phyloP scores from a whole-genome alignment of 805 yeast species.

The Metschnikowia kunwiensis region DNA sequence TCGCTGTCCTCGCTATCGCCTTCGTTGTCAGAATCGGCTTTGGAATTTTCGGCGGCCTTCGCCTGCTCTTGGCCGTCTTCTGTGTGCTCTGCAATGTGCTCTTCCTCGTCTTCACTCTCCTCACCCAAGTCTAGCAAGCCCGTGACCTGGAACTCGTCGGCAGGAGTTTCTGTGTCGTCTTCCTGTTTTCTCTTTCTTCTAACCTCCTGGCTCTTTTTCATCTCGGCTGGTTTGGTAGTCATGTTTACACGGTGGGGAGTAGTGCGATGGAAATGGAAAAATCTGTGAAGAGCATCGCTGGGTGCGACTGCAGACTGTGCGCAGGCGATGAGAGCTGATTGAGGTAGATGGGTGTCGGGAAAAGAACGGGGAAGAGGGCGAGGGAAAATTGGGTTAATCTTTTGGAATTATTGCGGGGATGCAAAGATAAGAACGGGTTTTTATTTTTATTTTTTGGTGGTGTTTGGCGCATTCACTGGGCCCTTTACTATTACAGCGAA shows the following conservation, averaged over 20 bases:
- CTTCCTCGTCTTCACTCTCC: constrained; percentile 11
- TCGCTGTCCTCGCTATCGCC: constrained; percentile 9
- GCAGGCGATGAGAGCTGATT: constrained; percentile 3
- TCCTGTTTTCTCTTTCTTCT: constrained; percentile 15
- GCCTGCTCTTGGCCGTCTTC: constrained; percentile 3
- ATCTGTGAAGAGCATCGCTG: constrained; percentile 12
- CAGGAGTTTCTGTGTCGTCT: constrained; percentile 12
- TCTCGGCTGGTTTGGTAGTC: neutral
- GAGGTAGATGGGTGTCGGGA: too few relatives aligned
- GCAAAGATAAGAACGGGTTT: too few relatives aligned
- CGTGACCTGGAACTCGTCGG: constrained; percentile 15
- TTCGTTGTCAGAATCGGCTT: constrained; percentile 6
- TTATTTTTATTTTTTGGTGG: too few relatives aligned
- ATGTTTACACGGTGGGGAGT: neutral
- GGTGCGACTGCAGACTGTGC: constrained; percentile 10
- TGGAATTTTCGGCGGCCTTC: neutral
- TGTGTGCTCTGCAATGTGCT: neutral
- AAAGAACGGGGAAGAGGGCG: too few relatives aligned
- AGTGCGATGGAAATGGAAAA: constrained; percentile 8
- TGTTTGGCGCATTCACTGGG: too few relatives aligned
- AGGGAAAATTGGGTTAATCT: too few relatives aligned
- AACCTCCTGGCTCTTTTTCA: neutral
- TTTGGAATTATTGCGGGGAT: too few relatives aligned
- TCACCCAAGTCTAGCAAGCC: constrained; percentile 18
- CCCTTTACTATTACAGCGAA: too few relatives aligned